Evolutionary conservation across 441 rosid species (phyloP).

Genomic region (Viola pubescens): DNA sequence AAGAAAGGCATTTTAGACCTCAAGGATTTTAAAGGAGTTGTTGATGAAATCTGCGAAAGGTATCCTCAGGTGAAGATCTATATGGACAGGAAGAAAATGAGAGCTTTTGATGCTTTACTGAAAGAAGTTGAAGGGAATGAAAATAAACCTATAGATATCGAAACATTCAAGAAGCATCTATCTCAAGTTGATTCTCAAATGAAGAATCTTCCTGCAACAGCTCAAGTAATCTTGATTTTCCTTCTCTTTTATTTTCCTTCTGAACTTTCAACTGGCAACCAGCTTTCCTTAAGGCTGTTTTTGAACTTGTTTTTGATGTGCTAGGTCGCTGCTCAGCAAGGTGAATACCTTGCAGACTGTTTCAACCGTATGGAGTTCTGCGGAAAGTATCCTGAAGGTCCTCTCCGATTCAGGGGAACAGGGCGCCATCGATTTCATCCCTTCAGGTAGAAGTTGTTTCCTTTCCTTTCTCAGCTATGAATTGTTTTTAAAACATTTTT

Average conservation of each 20-base stretch:
- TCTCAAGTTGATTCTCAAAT: conserved; percentile 72
- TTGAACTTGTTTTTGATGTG: not conserved
- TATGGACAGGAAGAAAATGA: conserved; percentile 56
- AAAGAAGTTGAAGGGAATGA: conserved; percentile 43
- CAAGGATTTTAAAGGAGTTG: conserved; percentile 64
- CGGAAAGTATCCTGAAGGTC: conserved; percentile 76
- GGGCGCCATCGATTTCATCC: conserved; percentile 88
- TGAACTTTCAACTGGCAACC: not conserved
- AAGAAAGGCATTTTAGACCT: conserved; percentile 62
- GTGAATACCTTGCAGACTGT: conserved; percentile 76
- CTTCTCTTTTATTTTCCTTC: not conserved
- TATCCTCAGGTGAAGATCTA: conserved; percentile 84
- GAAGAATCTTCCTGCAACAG: conserved; percentile 91
- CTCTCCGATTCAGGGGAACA: conserved; percentile 67
- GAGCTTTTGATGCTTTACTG: conserved; percentile 48
- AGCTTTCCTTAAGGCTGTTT: not conserved
- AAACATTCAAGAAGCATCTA: conserved; percentile 62
- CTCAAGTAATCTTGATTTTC: conserved; percentile 43
- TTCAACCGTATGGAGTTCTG: conserved; percentile 78
- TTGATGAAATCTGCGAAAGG: conserved; percentile 61
- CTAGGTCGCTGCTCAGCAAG: conserved; percentile 92
- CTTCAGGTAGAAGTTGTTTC: conserved; percentile 44
- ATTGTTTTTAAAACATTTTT: not conserved
- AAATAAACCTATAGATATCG: conserved; percentile 46
- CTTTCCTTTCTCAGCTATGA: not conserved